Evolutionary conservation across 371 early-diverging fungal species (phyloP).

Genomic region (Smittium mucronatum): DNA sequence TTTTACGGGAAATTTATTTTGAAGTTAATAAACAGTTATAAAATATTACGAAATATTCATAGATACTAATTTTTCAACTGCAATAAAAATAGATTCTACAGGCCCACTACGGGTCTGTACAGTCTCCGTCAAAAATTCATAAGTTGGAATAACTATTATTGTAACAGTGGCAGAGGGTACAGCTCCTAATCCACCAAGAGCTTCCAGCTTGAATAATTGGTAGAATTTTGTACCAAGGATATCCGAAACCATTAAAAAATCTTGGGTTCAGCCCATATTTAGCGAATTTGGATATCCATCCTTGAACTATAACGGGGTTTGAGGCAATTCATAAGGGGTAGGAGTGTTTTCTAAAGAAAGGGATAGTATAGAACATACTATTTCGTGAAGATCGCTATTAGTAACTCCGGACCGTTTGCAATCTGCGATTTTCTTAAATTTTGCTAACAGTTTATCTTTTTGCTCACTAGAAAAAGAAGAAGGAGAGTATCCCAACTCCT

Average conservation of each 20-base stretch:
- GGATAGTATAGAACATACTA: constrained; percentile 56
- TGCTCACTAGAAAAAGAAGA: constrained; percentile 35
- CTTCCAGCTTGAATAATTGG: constrained; percentile 51
- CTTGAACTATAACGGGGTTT: not conserved
- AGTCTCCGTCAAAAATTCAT: constrained; percentile 45
- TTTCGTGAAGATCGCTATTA: constrained; percentile 75
- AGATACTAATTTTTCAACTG: constrained; percentile 64
- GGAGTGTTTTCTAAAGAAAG: constrained; percentile 16
- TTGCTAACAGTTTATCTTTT: constrained; percentile 65
- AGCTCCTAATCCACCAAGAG: constrained; percentile 52
- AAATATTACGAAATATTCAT: constrained; percentile 44
- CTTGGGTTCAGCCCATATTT: constrained; percentile 17
- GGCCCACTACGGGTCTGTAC: constrained; percentile 69
- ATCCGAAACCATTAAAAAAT: not conserved
- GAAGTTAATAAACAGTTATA: too few relatives aligned
- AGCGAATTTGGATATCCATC: constrained; percentile 15
- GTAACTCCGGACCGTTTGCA: constrained; percentile 71
- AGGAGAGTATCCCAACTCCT: constrained; percentile 58
- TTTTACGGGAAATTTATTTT: too few relatives aligned
- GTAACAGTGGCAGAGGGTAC: constrained; percentile 67
- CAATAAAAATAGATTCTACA: constrained; percentile 68
- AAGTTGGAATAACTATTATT: constrained; percentile 34
- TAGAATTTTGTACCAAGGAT: constrained; percentile 22
- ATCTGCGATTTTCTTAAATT: constrained; percentile 84
- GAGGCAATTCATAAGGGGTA: not conserved